A percentile compares a stretch with the other conserved stretches of the same genome.
Evolutionary conservation across 1,284 basidiomycete genomes (phyloP).

Genomic region (Ganoderma sinense): DNA sequence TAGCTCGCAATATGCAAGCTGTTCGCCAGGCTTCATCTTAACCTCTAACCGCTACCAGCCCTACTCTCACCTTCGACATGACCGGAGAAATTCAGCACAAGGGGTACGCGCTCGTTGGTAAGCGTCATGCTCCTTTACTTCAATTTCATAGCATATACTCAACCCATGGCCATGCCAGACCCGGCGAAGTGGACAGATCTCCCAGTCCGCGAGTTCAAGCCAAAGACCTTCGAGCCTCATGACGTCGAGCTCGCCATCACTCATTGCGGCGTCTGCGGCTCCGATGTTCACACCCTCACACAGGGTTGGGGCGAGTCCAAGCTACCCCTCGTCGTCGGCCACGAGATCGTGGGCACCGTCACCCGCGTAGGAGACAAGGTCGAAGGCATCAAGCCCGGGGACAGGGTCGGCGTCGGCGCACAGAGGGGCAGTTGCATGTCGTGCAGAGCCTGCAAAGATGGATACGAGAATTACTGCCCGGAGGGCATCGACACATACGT

Average conservation of each 20-base stretch:
- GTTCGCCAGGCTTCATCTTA: background rate
- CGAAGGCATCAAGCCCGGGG: constrained; percentile 64
- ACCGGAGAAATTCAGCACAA: constrained; percentile 25
- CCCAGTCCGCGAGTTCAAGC: constrained; percentile 46
- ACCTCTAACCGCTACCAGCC: background rate
- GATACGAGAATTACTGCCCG: constrained; percentile 63
- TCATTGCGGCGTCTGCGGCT: constrained; percentile 53
- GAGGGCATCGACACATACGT: constrained; percentile 37
- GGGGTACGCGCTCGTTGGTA: constrained; percentile 31
- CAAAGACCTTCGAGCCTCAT: constrained; percentile 42
- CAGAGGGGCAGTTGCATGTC: constrained; percentile 60
- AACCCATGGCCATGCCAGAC: constrained; percentile 10
- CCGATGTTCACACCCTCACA: constrained; percentile 61
- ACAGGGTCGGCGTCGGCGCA: constrained; percentile 72
- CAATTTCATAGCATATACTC: background rate
- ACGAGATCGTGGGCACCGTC: constrained; percentile 71
- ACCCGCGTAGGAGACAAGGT: constrained; percentile 62
- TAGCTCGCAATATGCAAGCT: background rate
- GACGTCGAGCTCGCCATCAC: constrained; percentile 49
- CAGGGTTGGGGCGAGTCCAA: constrained; percentile 56
- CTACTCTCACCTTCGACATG: background rate
- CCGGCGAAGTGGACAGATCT: constrained; percentile 48
- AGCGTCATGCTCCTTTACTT: constrained; percentile 6
- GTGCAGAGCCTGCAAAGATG: constrained; percentile 61
- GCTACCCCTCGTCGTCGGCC: constrained; percentile 53